These are phyloP conservation scores for Fusarium protoensiforme DNA, from an alignment of 2,329 filamentous ascomycete genomes.

Conservation along the genomic window DNA sequence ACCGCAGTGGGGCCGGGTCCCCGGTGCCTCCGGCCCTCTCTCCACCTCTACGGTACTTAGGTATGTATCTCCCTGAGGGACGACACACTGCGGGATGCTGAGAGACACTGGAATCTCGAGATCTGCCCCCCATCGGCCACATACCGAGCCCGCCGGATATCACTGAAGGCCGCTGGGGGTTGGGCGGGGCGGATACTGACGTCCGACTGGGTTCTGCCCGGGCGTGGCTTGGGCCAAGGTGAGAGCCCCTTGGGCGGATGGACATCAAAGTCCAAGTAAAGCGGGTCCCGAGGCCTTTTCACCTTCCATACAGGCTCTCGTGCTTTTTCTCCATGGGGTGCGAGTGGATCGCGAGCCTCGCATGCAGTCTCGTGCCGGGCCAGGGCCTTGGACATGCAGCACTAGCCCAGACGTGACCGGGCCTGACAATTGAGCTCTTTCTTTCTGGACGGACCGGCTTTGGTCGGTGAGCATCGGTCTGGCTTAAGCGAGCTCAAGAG, in stretches of 20 bases:
- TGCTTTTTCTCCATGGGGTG: constrained; percentile 33
- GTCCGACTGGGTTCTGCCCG: constrained; percentile 24
- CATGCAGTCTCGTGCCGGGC: constrained; percentile 31
- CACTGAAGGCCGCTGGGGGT: constrained; percentile 6
- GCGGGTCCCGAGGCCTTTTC: constrained; percentile 6
- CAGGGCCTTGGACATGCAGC: constrained; percentile 31
- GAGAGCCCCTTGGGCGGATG: constrained; percentile 1
- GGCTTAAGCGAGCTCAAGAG: not conserved
- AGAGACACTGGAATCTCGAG: not conserved
- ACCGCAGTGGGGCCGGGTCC: constrained; percentile 34
- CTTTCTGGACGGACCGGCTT: constrained; percentile 8
- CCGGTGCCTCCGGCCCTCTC: constrained; percentile 33
- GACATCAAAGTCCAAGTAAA: constrained; percentile 26
- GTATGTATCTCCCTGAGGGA: not conserved
- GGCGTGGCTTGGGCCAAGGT: constrained; percentile 15
- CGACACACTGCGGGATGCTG: not conserved
- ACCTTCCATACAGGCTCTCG: constrained; percentile 14
- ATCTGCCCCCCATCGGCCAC: constrained; percentile 40
- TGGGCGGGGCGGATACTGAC: constrained; percentile 39
- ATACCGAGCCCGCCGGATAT: constrained; percentile 37
- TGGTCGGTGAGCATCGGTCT: constrained; percentile 15
- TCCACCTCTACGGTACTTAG: not conserved
- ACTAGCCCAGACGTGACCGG: constrained; percentile 22
- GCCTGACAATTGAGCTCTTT: constrained; percentile 36
- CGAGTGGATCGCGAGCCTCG: constrained; percentile 25